phyloP scores from a whole-genome alignment of 2,329 filamentous ascomycete genomes.

The Nectriaceae sp. region DNA sequence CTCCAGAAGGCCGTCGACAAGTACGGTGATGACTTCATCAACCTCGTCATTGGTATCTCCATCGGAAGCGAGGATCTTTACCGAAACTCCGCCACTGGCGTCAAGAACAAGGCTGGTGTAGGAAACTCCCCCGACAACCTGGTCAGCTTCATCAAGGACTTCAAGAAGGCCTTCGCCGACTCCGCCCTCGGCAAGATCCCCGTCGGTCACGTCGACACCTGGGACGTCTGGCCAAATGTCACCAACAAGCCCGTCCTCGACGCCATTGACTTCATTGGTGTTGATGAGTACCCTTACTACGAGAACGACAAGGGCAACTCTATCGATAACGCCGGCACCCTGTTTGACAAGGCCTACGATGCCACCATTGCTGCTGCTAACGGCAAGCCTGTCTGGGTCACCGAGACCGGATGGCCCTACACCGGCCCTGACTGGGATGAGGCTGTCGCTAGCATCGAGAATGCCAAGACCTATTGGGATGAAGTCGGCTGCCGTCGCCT shows the following conservation, averaged over 20 bases:
- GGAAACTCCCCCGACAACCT: slow-evolving; percentile 62
- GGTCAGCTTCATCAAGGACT: slow-evolving; percentile 66
- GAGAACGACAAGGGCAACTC: slow-evolving; percentile 56
- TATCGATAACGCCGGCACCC: slow-evolving; percentile 55
- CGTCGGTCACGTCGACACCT: slow-evolving; percentile 70
- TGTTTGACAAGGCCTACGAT: slow-evolving; percentile 55
- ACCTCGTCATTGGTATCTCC: slow-evolving; percentile 64
- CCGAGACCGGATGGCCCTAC: slow-evolving; percentile 68
- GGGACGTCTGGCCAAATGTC: slow-evolving; percentile 62
- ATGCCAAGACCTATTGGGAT: slow-evolving; percentile 66
- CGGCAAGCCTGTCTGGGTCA: slow-evolving; percentile 60
- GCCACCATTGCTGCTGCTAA: slow-evolving; percentile 46
- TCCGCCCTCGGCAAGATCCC: slow-evolving; percentile 48
- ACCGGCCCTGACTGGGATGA: slow-evolving; percentile 54
- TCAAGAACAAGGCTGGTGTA: slow-evolving; percentile 61
- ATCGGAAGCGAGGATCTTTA: slow-evolving; percentile 71
- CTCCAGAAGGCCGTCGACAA: slow-evolving; percentile 56
- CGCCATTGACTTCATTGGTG: slow-evolving; percentile 65
- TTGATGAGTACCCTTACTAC: slow-evolving; percentile 69
- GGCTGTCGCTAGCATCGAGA: slow-evolving; percentile 56
- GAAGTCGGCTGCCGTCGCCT: slow-evolving; percentile 61
- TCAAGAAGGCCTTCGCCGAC: slow-evolving; percentile 57
- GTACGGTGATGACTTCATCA: slow-evolving; percentile 52
- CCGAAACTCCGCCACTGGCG: slow-evolving; percentile 61
- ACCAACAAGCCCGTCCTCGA: slow-evolving; percentile 62